Evolutionary conservation across 2,329 filamentous ascomycete genomes (phyloP), one percentile per base, ranked within the genome.

Genomic region (Penicillium sp.): DNA sequence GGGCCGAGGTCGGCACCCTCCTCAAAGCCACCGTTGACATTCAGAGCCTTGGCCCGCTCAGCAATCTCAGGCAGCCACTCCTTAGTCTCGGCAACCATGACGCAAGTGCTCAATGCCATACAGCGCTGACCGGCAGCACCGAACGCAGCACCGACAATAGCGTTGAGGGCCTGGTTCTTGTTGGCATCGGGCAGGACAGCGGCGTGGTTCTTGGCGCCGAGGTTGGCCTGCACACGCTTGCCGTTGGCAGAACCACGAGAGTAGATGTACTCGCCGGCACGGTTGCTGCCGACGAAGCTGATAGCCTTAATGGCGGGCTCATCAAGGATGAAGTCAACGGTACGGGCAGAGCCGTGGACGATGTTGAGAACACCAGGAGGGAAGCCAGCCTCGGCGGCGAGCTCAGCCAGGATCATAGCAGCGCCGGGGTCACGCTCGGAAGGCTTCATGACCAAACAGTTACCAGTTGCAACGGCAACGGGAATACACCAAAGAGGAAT

Each of bases 131-230:
- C 86, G 39, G 86, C 86, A 56, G 86, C 86, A 64, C 86, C 86
- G 56, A 88, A 89, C 2, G 86, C 86, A 43, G 86, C 86, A 56
- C 86, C 86, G 7, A 82, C 79, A 68, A 88, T 86, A 31, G 85
- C 83, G 64, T 88, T 87, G 43, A 89, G 70, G 3, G 85, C 79
- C 55, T 86, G 84, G 73, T 88, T 86, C 79, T 87, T 88, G 77
- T 88, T 86, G 77, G 81, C 84, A 71, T 89, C 86, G 1, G 86
- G 85, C 27, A 88, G 76, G 22, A 89, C 80, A 44, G 84, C 83
- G 42, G 85, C 85, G 69, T 88, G 86, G 77, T 89, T 89, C 79
- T 88, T 89, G 2, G 86, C 86, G 31, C 86, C 86, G 53, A 88
- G 71, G 72, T 88, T 88, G 67, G 86, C 86, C 72, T 88, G 86